A percentile compares a stretch with the other conserved stretches of the same genome.
Evolutionary conservation across 768 basidiomycete species (phyloP).

Genomic region (Hygrophoropsis aurantiaca): DNA sequence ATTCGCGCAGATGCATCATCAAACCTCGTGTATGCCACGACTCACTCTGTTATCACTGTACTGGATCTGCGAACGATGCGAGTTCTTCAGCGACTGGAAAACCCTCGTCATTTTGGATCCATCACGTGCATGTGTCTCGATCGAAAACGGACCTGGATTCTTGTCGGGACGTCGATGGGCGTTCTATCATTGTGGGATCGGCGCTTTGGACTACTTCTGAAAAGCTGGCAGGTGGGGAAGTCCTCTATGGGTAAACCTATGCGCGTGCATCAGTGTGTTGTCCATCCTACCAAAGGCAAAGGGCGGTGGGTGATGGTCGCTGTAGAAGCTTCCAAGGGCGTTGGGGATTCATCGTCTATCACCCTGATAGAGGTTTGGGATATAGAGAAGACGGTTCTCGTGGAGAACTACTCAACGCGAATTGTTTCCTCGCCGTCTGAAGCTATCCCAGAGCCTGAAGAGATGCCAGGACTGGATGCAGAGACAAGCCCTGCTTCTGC

Average conservation of each 20-base stretch:
- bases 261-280: conserved; percentile 68
- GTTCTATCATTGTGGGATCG: conserved; percentile 92
- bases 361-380: conserved; percentile 87
- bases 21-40: conserved; percentile 84
- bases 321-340: conserved; percentile 50
- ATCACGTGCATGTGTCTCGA: conserved; percentile 86
- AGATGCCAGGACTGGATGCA: conserved; percentile 51
- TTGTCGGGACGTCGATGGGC: conserved; percentile 85
- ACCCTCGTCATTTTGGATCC: conserved; percentile 83
- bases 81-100: conserved; percentile 72
- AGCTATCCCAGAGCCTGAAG: conserved; percentile 52
- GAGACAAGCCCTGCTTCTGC: conserved; percentile 68
- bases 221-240: conserved; percentile 79
- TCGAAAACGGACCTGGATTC: conserved; percentile 81
- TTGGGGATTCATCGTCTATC: conserved; percentile 41
- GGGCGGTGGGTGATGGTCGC: conserved; percentile 92
- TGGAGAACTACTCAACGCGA: conserved; percentile 76
- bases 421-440: conserved; percentile 44
- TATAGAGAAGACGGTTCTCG: conserved; percentile 74
- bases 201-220: conserved; percentile 85
- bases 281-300: conserved; percentile 86
- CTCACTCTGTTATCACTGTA: conserved; percentile 69
- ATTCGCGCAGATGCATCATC: conserved; percentile 62
- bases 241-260: conserved; percentile 50
- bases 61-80: conserved; percentile 87